phyloP scores from a whole-genome alignment of 2,329 filamentous ascomycete species.

The Sporothrix variecibatus region DNA sequence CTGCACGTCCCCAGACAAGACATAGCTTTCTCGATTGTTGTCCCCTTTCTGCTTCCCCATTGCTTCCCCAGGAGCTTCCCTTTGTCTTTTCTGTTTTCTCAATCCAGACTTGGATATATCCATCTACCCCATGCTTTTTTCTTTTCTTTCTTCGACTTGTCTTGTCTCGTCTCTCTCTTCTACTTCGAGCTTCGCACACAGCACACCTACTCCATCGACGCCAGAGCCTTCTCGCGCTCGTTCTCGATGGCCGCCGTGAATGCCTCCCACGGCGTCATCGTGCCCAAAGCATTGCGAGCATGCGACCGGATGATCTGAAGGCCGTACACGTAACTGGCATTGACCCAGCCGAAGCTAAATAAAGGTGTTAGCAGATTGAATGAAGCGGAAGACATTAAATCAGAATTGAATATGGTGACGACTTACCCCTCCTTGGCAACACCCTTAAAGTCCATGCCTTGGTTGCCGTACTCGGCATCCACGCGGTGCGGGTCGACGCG shows the following conservation, averaged over 20 bases:
- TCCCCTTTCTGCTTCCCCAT: background rate
- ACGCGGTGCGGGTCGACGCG: slow-evolving; percentile 89
- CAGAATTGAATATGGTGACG: slow-evolving; percentile 33
- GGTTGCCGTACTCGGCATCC: slow-evolving; percentile 96
- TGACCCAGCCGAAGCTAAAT: slow-evolving; percentile 93
- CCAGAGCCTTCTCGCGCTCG: slow-evolving; percentile 56
- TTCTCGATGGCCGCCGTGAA: slow-evolving; percentile 69
- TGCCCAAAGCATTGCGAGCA: slow-evolving; percentile 84
- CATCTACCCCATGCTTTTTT: background rate
- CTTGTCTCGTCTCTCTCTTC: background rate
- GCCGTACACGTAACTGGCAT: slow-evolving; percentile 95
- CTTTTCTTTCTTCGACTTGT: background rate
- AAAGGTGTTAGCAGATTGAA: slow-evolving; percentile 37
- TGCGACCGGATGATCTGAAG: slow-evolving; percentile 85
- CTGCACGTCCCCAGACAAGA: background rate
- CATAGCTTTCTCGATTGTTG: background rate
- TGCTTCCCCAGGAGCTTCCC: background rate
- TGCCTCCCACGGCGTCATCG: slow-evolving; percentile 81
- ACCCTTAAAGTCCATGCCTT: slow-evolving; percentile 92
- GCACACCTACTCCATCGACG: slow-evolving; percentile 41
- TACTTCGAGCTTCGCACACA: background rate
- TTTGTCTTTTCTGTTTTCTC: background rate
- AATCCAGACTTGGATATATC: background rate
- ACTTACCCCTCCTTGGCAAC: slow-evolving; percentile 94
- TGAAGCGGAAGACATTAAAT: background rate